A percentile compares a stretch with the other conserved stretches of the same genome.
Conservation (phyloP, 2,329 filamentous ascomycete species). For the Emergomyces orientalis region DNA sequence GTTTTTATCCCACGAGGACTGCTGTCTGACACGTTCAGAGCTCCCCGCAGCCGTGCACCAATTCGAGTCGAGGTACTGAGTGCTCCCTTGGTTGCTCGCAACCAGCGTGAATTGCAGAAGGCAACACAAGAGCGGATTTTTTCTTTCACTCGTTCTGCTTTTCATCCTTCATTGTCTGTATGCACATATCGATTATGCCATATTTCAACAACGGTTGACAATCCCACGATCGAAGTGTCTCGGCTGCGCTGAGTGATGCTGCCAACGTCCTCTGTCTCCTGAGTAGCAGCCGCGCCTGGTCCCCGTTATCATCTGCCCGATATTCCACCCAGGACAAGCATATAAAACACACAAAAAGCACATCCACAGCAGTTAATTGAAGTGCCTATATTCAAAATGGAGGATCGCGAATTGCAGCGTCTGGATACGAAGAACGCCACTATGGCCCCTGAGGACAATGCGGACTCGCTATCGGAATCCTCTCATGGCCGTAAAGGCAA, state of each 20-base stretch:
- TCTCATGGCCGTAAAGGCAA: background rate
- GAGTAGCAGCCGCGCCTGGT: background rate
- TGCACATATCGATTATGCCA: background rate
- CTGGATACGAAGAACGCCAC: background rate
- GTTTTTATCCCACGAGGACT: background rate
- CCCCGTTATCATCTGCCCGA: background rate
- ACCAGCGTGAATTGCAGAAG: background rate
- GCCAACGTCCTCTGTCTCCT: background rate
- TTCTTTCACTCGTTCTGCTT: background rate
- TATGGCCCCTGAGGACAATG: background rate
- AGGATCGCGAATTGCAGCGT: background rate
- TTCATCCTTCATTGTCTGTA: background rate
- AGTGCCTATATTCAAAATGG: background rate
- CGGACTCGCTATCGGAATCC: background rate
- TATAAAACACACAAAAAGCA: background rate
- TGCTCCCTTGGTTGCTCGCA: background rate
- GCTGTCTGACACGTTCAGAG: background rate
- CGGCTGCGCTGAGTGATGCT: background rate
- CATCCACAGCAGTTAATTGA: background rate
- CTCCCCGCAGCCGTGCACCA: background rate
- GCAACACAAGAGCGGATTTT: background rate
- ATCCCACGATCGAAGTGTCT: background rate
- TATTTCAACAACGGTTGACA: background rate
- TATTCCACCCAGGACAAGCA: background rate
- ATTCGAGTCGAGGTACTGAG: background rate